Conservation (phyloP, 352 stramenopile genomes). For the Aphanomyces invadans region DNA sequence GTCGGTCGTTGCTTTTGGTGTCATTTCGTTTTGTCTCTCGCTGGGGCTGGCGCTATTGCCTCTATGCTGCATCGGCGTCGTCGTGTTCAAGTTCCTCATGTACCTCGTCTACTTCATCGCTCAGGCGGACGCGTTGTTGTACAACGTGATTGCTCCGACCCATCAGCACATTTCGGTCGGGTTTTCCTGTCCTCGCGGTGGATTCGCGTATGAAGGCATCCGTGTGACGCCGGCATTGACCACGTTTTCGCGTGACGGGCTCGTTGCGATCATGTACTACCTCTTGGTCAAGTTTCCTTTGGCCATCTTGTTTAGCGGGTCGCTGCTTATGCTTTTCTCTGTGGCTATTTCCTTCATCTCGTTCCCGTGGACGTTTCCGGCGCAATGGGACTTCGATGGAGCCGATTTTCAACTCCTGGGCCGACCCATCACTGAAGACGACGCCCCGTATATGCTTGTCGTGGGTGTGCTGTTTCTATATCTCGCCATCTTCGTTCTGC, state of each 20-base stretch:
- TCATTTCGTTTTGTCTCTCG: slow-evolving; percentile 43
- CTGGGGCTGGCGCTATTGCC: slow-evolving; percentile 46
- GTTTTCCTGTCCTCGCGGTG: neutral
- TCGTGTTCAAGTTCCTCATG: slow-evolving; percentile 57
- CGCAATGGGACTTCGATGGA: neutral
- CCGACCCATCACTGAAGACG: neutral
- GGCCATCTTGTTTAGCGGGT: neutral
- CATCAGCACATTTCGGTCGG: slow-evolving; percentile 29
- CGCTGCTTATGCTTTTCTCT: neutral
- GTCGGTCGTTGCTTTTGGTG: slow-evolving; percentile 38
- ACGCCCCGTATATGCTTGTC: neutral
- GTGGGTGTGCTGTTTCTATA: slow-evolving; percentile 5
- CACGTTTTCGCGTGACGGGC: neutral
- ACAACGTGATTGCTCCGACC: slow-evolving; percentile 50
- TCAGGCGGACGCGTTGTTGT: slow-evolving; percentile 45
- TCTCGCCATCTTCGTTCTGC: slow-evolving; percentile 15
- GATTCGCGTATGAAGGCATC: neutral
- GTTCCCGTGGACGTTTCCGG: neutral
- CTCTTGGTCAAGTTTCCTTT: slow-evolving; percentile 16
- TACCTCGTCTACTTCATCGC: slow-evolving; percentile 42
- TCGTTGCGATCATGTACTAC: slow-evolving; percentile 2
- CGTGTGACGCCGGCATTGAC: neutral
- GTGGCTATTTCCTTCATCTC: neutral
- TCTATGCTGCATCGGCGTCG: slow-evolving; percentile 55
- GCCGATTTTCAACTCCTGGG: neutral